Conservation (phyloP, 2,329 filamentous ascomycete genomes). For the Diplodia mutila region DNA sequence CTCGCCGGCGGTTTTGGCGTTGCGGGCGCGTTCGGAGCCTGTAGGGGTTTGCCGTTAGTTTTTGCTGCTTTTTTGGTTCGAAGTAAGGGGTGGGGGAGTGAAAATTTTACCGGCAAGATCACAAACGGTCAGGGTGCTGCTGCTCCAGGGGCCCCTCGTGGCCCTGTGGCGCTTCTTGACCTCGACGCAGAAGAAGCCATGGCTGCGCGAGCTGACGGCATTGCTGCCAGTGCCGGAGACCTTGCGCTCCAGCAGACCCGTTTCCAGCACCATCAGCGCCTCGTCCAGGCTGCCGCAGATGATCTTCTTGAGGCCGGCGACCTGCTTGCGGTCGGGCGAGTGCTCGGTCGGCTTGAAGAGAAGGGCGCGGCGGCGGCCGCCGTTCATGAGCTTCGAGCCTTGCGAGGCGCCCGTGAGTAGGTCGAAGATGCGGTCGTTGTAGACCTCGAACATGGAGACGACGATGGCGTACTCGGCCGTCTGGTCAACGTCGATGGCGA, state of each 20-base stretch:
- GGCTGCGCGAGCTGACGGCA: slow-evolving; percentile 86
- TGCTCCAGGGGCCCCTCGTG: slow-evolving; percentile 67
- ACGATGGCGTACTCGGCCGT: slow-evolving; percentile 83
- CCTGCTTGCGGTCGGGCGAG: slow-evolving; percentile 89
- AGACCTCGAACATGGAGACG: slow-evolving; percentile 98
- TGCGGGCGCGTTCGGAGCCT: slow-evolving; percentile 85
- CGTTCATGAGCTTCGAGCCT: slow-evolving; percentile 54
- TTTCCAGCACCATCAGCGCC: slow-evolving; percentile 86
- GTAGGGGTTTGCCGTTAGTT: not conserved
- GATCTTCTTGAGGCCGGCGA: slow-evolving; percentile 88
- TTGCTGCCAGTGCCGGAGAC: slow-evolving; percentile 93
- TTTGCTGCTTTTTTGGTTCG: too few relatives aligned
- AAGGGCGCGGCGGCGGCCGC: slow-evolving; percentile 71
- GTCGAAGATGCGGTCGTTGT: slow-evolving; percentile 98
- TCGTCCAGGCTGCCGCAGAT: slow-evolving; percentile 82
- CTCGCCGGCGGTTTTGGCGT: slow-evolving; percentile 90
- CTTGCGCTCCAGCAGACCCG: slow-evolving; percentile 81
- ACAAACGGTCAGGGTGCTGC: slow-evolving; percentile 82
- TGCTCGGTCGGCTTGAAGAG: slow-evolving; percentile 91
- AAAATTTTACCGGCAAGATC: slow-evolving; percentile 74
- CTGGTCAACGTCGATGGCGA: slow-evolving; percentile 64
- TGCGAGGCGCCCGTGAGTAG: slow-evolving; percentile 70
- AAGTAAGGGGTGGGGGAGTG: not conserved
- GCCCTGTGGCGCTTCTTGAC: slow-evolving; percentile 76
- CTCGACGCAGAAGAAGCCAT: slow-evolving; percentile 95